A percentile compares a stretch with the other conserved stretches of the same genome.
Evolutionary conservation across 1,284 basidiomycete genomes (phyloP).

Genomic region (Sphaerobolus stellatus): DNA sequence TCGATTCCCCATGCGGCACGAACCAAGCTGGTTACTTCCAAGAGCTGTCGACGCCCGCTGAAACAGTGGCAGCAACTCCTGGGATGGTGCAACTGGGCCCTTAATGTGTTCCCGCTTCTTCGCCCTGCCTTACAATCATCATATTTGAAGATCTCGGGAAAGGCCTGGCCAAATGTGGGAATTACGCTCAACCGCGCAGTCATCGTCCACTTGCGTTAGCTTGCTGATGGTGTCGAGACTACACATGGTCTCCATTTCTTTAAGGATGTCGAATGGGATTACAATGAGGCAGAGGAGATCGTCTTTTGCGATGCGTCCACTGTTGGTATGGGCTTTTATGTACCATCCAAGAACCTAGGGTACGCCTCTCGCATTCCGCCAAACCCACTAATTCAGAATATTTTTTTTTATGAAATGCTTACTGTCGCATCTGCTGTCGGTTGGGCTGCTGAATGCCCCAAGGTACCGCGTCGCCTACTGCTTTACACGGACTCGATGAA

Average conservation of each 20-base stretch:
- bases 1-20: constrained; percentile 11
- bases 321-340: too few species aligned
- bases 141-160: constrained; percentile 14
- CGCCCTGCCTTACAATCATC: constrained; percentile 13
- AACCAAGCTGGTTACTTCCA: constrained; percentile 16
- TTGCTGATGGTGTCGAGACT: too few species aligned
- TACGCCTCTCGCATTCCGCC: constrained; percentile 9
- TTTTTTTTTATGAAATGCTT: constrained; percentile 10
- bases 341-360: neutral
- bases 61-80: constrained; percentile 1
- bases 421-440: constrained; percentile 5
- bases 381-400: constrained; percentile 3
- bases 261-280: too few species aligned
- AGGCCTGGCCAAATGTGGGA: constrained; percentile 1
- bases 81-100: constrained; percentile 8
- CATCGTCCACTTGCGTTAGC: constrained; percentile 10
- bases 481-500: too few species aligned
- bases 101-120: constrained; percentile 13
- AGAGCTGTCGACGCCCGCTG: neutral
- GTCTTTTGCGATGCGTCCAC: too few species aligned
- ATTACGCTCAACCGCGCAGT: neutral
- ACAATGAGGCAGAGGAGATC: too few species aligned
- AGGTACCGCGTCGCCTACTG: too few species aligned
- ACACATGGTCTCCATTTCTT: too few species aligned
- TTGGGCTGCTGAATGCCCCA: neutral